phyloP scores from a whole-genome alignment of 768 basidiomycete species.

The Suillus hirtellus region DNA sequence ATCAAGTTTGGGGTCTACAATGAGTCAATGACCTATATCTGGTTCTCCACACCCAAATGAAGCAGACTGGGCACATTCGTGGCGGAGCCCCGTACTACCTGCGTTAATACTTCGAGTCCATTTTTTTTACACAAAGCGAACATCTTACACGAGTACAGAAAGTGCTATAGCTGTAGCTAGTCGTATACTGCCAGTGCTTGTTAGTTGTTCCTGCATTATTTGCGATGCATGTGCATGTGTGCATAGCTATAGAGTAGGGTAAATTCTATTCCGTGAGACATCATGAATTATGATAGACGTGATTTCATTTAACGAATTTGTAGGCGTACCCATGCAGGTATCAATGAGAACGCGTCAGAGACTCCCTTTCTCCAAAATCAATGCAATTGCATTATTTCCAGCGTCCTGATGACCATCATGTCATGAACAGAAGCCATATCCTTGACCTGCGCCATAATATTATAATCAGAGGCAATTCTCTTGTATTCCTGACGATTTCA shows the following conservation, averaged over 20 bases:
- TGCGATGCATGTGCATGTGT: no score
- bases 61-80: no score
- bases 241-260: not conserved
- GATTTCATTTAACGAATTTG: not conserved
- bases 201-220: no score
- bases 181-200: not conserved
- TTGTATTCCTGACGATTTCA: not conserved
- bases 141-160: not conserved
- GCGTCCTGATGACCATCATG: not conserved
- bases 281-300: not conserved
- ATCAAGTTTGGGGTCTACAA: not conserved
- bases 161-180: no score
- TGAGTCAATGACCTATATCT: not conserved
- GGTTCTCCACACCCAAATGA: not conserved
- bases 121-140: not conserved
- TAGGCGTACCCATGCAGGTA: not conserved
- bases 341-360: not conserved
- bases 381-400: not conserved
- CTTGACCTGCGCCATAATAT: not conserved
- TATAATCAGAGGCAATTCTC: not conserved
- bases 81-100: no score
- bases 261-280: not conserved
- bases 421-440: not conserved
- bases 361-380: not conserved
- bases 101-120: no score